Conservation (phyloP, 192 early-diverging fungal genomes). For the Dissophora globulifera region DNA sequence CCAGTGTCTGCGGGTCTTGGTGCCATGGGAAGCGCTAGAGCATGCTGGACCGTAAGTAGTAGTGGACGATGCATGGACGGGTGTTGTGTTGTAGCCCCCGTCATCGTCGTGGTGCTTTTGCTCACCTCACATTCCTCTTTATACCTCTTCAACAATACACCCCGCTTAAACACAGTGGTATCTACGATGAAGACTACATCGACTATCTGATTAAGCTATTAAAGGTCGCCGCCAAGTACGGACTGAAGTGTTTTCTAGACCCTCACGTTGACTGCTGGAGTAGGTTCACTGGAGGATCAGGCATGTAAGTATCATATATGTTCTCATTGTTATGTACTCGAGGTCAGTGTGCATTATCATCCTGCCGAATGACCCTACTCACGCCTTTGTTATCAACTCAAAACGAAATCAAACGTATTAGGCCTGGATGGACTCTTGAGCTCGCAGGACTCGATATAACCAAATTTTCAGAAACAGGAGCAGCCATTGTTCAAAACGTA, state of each 20-base stretch:
- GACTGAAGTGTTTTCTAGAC: conserved; percentile 63
- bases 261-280: conserved; percentile 67
- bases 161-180: conserved; percentile 60
- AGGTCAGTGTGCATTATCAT: too few species aligned
- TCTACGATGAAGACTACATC: conserved; percentile 66
- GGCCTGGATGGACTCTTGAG: conserved; percentile 65
- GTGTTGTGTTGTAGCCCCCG: too few species aligned
- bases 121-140: too few species aligned
- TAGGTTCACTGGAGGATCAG: conserved; percentile 49
- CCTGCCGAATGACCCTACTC: too few species aligned
- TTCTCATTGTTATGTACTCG: background rate
- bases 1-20: conserved; percentile 74
- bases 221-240: conserved; percentile 53
- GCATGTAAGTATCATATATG: conserved; percentile 27
- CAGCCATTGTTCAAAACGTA: conserved; percentile 62
- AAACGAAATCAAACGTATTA: too few species aligned
- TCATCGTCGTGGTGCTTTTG: too few species aligned
- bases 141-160: too few species aligned
- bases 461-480: conserved; percentile 52
- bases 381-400: too few species aligned
- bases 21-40: conserved; percentile 82
- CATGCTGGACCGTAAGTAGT: conserved; percentile 68
- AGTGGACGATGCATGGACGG: too few species aligned
- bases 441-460: conserved; percentile 60
- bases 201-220: conserved; percentile 62